These are phyloP conservation scores for Ceratocystis ficicola DNA, from an alignment of 2,329 filamentous ascomycete genomes.

Conservation along the genomic window DNA sequence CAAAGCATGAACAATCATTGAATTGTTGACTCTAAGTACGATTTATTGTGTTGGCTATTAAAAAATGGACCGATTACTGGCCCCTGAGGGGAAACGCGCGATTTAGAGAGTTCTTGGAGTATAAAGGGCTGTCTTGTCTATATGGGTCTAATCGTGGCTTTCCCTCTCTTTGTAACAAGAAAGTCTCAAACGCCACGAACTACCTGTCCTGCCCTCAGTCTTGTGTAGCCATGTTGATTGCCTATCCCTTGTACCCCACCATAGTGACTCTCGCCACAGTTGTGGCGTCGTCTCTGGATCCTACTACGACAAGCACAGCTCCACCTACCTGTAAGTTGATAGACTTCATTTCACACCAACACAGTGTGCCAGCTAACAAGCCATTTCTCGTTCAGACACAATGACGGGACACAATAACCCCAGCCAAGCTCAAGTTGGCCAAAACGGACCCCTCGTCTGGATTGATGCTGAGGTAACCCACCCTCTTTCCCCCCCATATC, in stretches of 20 bases:
- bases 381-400: background rate
- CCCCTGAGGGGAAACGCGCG: too few species aligned
- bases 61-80: too few species aligned
- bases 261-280: background rate
- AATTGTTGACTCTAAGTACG: too few species aligned
- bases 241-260: background rate
- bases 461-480: slow-evolving; percentile 53
- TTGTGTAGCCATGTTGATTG: too few species aligned
- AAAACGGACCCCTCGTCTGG: slow-evolving; percentile 61
- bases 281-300: background rate
- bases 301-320: background rate
- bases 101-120: too few species aligned
- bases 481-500: background rate
- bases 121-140: too few species aligned
- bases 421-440: background rate
- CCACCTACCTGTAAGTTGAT: background rate
- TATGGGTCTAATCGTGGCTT: too few species aligned
- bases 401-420: background rate
- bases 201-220: too few species aligned
- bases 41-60: too few species aligned
- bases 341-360: background rate
- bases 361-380: background rate
- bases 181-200: too few species aligned
- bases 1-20: too few species aligned
- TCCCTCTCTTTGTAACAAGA: too few species aligned